Evolutionary conservation across 2,329 filamentous ascomycete species (phyloP), one percentile per base, ranked within the genome.

Genomic region (Domatiomyces globalis): DNA sequence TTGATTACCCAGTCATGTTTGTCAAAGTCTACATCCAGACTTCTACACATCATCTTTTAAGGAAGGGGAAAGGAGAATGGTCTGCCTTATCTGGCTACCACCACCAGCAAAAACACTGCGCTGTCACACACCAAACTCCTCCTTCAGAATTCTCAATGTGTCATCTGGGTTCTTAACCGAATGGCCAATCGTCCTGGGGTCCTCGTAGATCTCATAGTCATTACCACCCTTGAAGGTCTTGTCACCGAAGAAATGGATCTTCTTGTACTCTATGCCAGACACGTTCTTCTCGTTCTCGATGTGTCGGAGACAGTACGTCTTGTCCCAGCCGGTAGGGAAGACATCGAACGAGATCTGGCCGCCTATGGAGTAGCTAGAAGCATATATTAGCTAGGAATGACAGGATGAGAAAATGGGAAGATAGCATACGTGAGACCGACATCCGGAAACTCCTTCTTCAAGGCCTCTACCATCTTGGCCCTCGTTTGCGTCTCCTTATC

Each of bases 331-430:
- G 2, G 75, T 79, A 58, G 92, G 92, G 78, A 98, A 98, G 63
- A 96, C 85, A 66, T 98, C 92, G 69, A 98, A 98, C 54, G 89
- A 95, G 70, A 98, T 95, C 67, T 95, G 87, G 49, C 92, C 92
- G 61, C 92, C 92, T 63, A 98, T 94, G 57, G 87, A 90, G 75
- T 84, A 95, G 43, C 85, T 89, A 55, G 33, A 44, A 33, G 1
- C 48, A 54, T 53, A 29, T 53, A 27, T 19, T 5, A 43, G 25
- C 51, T 43, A 27, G 49, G 50, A 12, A 20, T 25, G 44, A 45
- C 33, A 49, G 22, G 51, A 50, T 48, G 54, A 27, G 17, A 33
- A 12, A 17, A 17, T 6, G 12, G 5, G 22, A 19, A 45, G 22
- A n/a, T 25, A 6, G 77, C 83, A 68, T 71, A 94, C 78, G 87